Evolutionary conservation across 163 green algal species (phyloP), one percentile per base, ranked within the genome.

Genomic region (Scenedesmus sp.): DNA sequence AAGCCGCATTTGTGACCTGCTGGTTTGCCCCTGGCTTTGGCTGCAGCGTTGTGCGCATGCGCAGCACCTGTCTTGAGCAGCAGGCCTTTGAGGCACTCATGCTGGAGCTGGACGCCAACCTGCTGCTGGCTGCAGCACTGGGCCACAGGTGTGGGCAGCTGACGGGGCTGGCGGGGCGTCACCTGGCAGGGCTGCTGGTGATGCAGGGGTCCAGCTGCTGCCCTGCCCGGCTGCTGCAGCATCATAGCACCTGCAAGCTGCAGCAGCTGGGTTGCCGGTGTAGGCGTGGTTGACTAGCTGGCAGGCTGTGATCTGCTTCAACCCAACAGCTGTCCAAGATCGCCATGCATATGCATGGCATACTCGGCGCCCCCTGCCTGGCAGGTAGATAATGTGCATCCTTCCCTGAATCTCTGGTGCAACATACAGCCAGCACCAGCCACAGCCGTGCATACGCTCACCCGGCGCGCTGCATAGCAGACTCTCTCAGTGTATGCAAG

Each of bases 11-110:
- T n/a, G n/a, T n/a, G n/a, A n/a, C n/a, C n/a, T n/a, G 61, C 61
- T 73, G 33, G n/a, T 7, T 9, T 49, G 9, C 6, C 49, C 20
- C 56, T 90, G 86, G 18, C 10, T 2, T 20, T 70, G 76, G 7
- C 30, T 85, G 65, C 91, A 94, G 92, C 78, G 96, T 95, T 70
- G 87, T 95, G 26, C 94, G 95, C 56, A 94, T 97, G 73, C 93
- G 94, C 68, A 94, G 83, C 87, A 97, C 96, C 0, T 87, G 85
- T 6, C 96, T 95, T 73, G 96, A 97, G 92, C 95, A 97, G 88
- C 93, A 96, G 81, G 90, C 93, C 33, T 95, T 96, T 85, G 95
- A 97, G 86, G 78, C 79, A 2, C 85, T 97, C 10, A 76, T 97
- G 30, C 70, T 87, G 20, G 93, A 95, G 56, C 81, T 97, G 76